Evolutionary conservation across 2,329 filamentous ascomycete species (phyloP).

Genomic region (Penicillium sp.): DNA sequence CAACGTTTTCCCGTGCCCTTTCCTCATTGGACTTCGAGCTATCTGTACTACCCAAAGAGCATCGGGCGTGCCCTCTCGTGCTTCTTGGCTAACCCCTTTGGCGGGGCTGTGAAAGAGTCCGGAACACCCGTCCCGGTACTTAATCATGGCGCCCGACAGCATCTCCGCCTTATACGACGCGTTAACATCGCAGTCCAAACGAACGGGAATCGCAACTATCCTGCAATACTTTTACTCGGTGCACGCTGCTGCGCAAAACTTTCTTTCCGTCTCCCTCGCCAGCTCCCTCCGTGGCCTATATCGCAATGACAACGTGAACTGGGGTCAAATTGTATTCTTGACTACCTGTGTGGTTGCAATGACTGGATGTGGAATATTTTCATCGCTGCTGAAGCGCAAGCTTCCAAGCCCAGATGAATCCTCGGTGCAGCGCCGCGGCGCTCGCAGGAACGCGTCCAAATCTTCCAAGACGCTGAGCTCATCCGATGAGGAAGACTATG

Average conservation of each 20-base stretch:
- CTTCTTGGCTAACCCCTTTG: slow-evolving; percentile 10
- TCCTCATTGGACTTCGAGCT: slow-evolving; percentile 19
- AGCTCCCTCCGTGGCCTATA: slow-evolving; percentile 21
- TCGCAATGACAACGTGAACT: slow-evolving; percentile 31
- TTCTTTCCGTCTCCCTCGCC: slow-evolving; percentile 18
- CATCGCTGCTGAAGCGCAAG: slow-evolving; percentile 28
- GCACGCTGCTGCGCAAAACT: slow-evolving; percentile 19
- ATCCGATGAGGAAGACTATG: slow-evolving; percentile 39
- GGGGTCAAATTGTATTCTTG: slow-evolving; percentile 31
- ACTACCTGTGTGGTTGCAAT: slow-evolving; percentile 35
- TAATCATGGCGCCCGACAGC: slow-evolving; percentile 21
- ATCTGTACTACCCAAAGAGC: slow-evolving; percentile 16
- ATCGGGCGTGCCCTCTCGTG: slow-evolving; percentile 18
- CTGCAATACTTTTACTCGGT: slow-evolving; percentile 24
- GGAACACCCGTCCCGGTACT: slow-evolving; percentile 12
- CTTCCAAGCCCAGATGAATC: slow-evolving; percentile 15
- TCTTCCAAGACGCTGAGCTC: slow-evolving; percentile 32
- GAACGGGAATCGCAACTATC: slow-evolving; percentile 12
- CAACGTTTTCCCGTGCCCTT: slow-evolving; percentile 23
- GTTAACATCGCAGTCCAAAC: slow-evolving; percentile 11
- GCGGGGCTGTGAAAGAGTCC: slow-evolving; percentile 14
- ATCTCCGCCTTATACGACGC: slow-evolving; percentile 15
- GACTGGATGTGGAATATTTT: slow-evolving; percentile 37
- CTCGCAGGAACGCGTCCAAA: slow-evolving; percentile 25
- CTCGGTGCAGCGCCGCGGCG: slow-evolving; percentile 4